Conservation (phyloP, 108 stramenopile genomes). For the Cyclotella cryptica region DNA sequence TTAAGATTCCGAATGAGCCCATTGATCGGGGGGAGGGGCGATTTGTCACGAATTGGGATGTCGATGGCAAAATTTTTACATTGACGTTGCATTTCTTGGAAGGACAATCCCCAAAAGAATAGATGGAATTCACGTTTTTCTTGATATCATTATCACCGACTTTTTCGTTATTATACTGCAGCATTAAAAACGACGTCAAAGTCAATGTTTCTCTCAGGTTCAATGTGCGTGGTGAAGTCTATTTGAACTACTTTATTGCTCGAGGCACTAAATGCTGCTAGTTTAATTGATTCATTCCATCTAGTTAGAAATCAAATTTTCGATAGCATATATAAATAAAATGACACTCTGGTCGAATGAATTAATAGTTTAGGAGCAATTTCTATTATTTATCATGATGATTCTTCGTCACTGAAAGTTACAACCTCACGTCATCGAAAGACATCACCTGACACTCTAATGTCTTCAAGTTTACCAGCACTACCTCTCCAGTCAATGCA, state of each 20-base stretch:
- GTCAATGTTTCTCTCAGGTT: too few species aligned
- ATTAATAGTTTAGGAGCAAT: background rate
- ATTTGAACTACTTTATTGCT: too few species aligned
- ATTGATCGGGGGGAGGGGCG: slow-evolving; percentile 92
- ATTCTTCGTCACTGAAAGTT: slow-evolving; percentile 8
- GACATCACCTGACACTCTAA: slow-evolving; percentile 71
- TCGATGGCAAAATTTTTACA: slow-evolving; percentile 89
- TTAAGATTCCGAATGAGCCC: slow-evolving; percentile 97
- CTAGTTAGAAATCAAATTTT: too few species aligned
- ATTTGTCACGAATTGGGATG: slow-evolving; percentile 97
- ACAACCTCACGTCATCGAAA: slow-evolving; percentile 55
- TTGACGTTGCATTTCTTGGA: slow-evolving; percentile 88
- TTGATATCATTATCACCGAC: background rate
- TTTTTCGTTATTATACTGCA: too few species aligned
- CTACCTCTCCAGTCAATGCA: slow-evolving; percentile 70
- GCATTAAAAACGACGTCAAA: too few species aligned
- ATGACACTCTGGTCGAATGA: too few species aligned
- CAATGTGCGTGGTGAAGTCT: too few species aligned
- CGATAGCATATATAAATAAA: too few species aligned
- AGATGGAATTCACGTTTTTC: background rate
- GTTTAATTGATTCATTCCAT: too few species aligned
- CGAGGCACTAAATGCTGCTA: too few species aligned
- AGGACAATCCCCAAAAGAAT: slow-evolving; percentile 1
- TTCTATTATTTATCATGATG: background rate
- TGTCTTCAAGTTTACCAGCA: slow-evolving; percentile 77